Base-by-base conservation (phyloP, 352 stramenopile species). In the Globisporangium carolinianum region DNA sequence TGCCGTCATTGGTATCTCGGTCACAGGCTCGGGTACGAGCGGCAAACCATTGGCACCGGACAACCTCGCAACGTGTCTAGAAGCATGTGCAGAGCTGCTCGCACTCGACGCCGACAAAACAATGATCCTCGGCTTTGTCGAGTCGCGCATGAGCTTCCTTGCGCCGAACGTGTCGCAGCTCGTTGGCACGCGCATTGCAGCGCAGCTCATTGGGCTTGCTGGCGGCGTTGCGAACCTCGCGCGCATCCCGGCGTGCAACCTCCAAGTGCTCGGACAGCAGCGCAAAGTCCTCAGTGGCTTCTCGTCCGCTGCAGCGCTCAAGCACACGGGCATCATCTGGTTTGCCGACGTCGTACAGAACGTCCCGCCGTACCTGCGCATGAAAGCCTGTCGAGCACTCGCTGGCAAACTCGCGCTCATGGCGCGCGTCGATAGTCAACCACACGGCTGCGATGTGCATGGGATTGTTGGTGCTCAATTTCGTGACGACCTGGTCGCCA, bases 201-300 rank as follows among this genome's bases (percentile, higher is more conserved):
- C 97, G 32, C 79, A 97, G 69, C 66, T 99, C 6, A 70, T 99
- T 4, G 96, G 87, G 17, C 71, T 98, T 41, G 94, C 95, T 8
- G 97, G 97, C 37, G 97, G 97, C 39, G 76, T 99, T 15, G 82
- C 83, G 3, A 76, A 97, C 51, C 74, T 99, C 12, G 80, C 89
- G 17, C 87, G 89, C 18, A 98, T 99, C 58, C 97, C 97, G 46
- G 86, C 94, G 45, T 99, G 96, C 66, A 99, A 99, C 62, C 69
- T 99, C 12, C 95, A 99, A 75, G 86, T 97, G 24, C 71, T 99
- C 46, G 97, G 97, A 10, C 95, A 98, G 69, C 83, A 97, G 58
- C 97, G 96, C 68, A 86, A 93, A 45, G 94, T 91, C 8, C 68
- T 98, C 11, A 95, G 81, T 53, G 84, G 95, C 0, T 98, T 96